Evolutionary conservation across 306 rosid genomes (phyloP).

Genomic region (Abrus precatorius): DNA sequence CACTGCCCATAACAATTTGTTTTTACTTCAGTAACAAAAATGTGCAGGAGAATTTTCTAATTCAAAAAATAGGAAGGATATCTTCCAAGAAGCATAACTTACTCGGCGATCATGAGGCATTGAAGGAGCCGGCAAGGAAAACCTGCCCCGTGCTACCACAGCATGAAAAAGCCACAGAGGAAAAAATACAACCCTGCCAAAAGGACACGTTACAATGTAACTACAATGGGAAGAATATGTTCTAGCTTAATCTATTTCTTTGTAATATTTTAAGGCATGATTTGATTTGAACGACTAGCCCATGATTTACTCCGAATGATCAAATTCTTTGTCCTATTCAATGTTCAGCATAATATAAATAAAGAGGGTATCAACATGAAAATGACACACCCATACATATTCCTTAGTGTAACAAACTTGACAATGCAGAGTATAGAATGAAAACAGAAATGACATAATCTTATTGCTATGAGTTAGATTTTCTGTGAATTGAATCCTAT

Average conservation of each 20-base stretch:
- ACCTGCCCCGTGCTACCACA: conserved; percentile 83
- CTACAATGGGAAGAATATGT: background rate
- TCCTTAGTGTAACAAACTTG: conserved; percentile 13
- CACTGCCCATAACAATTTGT: conserved; percentile 66
- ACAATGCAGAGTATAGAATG: background rate
- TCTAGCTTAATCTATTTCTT: conserved; percentile 19
- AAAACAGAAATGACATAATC: background rate
- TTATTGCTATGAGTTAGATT: conserved; percentile 13
- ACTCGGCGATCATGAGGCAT: conserved; percentile 87
- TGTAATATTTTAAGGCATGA: background rate
- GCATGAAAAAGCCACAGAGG: conserved; percentile 88
- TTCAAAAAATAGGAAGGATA: conserved; percentile 28
- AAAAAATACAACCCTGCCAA: conserved; percentile 71
- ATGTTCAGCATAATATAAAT: conserved; percentile 23
- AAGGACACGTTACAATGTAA: conserved; percentile 19
- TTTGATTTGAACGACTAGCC: conserved; percentile 7
- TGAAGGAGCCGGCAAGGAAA: conserved; percentile 93
- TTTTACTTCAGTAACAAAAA: conserved; percentile 36
- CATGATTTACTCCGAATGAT: conserved; percentile 32
- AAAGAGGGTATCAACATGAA: conserved; percentile 7
- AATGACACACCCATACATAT: conserved; percentile 7
- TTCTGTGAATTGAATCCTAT: background rate
- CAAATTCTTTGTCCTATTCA: conserved; percentile 38
- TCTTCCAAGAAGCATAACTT: conserved; percentile 48
- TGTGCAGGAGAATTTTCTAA: conserved; percentile 34